Percentiles rank a stretch among this genome's conserved stretches.
These are phyloP conservation scores for Suhomyces xylopsoci DNA, from an alignment of 805 yeast genomes.

Conservation along the genomic window DNA sequence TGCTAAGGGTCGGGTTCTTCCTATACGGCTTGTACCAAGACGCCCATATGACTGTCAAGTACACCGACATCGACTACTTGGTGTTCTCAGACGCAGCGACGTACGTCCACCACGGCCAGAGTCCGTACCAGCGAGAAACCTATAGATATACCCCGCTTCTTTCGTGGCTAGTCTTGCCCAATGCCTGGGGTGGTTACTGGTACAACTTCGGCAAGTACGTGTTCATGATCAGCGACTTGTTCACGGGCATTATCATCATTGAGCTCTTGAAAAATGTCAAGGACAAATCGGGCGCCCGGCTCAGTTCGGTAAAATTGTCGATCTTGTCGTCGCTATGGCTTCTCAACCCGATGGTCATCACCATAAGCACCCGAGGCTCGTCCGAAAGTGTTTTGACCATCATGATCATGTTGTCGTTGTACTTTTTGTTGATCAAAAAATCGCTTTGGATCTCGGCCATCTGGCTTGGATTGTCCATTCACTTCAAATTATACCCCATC, in stretches of 20 bases:
- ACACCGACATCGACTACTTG: constrained; percentile 91
- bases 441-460: constrained; percentile 34
- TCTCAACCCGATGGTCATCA: constrained; percentile 90
- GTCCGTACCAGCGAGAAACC: constrained; percentile 85
- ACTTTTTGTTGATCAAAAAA: constrained; percentile 35
- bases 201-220: constrained; percentile 72
- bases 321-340: constrained; percentile 70
- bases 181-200: constrained; percentile 42
- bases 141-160: constrained; percentile 91
- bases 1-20: constrained; percentile 60
- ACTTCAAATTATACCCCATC: constrained; percentile 88
- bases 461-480: constrained; percentile 74
- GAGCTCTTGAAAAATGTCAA: constrained; percentile 29
- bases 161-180: constrained; percentile 80
- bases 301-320: constrained; percentile 25
- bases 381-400: constrained; percentile 88
- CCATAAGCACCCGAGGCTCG: constrained; percentile 90
- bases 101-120: constrained; percentile 53
- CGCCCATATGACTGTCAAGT: constrained; percentile 68
- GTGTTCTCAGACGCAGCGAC: constrained; percentile 92
- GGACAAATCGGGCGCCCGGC: constrained; percentile 23
- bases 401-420: constrained; percentile 59
- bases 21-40: constrained; percentile 87
- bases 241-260: constrained; percentile 64
- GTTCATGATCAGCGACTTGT: constrained; percentile 72